A percentile compares a stretch with the other conserved stretches of the same genome.
phyloP scores from a whole-genome alignment of 768 basidiomycete genomes.

The Cyclocybe aegerita region DNA sequence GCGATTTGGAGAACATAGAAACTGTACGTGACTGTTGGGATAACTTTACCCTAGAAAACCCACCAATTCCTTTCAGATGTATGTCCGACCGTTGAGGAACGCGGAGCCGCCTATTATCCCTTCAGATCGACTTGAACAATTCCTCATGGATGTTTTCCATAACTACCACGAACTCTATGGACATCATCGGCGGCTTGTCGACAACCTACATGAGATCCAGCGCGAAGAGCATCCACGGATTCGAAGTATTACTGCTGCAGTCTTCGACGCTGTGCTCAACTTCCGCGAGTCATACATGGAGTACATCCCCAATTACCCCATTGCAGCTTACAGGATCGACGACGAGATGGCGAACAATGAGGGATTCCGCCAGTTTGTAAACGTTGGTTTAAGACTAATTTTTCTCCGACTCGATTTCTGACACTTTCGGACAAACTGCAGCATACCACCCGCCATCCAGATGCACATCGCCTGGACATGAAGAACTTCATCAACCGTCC shows the following conservation, averaged over 20 bases:
- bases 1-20: slow-evolving; percentile 87
- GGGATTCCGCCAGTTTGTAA: slow-evolving; percentile 76
- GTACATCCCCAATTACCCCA: slow-evolving; percentile 90
- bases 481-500: slow-evolving; percentile 91
- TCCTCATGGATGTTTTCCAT: slow-evolving; percentile 87
- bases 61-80: slow-evolving; percentile 55
- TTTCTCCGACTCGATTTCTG: background rate
- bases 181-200: slow-evolving; percentile 76
- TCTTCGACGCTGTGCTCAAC: slow-evolving; percentile 87
- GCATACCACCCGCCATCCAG: slow-evolving; percentile 60
- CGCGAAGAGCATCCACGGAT: slow-evolving; percentile 84
- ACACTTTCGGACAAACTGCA: slow-evolving; percentile 10
- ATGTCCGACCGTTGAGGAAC: slow-evolving; percentile 71
- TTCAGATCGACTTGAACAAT: slow-evolving; percentile 64
- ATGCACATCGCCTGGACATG: slow-evolving; percentile 83
- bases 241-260: slow-evolving; percentile 77
- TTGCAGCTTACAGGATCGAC: slow-evolving; percentile 84
- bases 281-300: slow-evolving; percentile 93
- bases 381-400: slow-evolving; percentile 44
- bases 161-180: slow-evolving; percentile 77
- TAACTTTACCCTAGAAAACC: background rate
- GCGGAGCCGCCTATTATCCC: slow-evolving; percentile 81
- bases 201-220: slow-evolving; percentile 82
- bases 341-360: slow-evolving; percentile 83
- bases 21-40: slow-evolving; percentile 44